Evolutionary conservation across 169 alveolate genomes (phyloP).

Genomic region (Cryptosporidium muris): DNA sequence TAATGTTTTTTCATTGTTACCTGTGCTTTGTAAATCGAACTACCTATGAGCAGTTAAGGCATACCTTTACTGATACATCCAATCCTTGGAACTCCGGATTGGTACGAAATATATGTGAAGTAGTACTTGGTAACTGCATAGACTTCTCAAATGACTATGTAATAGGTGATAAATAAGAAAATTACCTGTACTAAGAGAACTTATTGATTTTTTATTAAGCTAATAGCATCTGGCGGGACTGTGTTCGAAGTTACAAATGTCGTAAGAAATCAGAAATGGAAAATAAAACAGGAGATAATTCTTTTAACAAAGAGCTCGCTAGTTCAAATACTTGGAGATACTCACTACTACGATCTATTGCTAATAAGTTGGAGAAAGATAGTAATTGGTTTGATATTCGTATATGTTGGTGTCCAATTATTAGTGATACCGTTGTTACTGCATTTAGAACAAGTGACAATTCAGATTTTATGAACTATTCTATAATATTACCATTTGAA

Average conservation of each 20-base stretch:
- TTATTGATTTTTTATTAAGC: neutral
- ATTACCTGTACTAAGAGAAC: neutral
- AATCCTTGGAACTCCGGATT: constrained; percentile 70
- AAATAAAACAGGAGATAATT: neutral
- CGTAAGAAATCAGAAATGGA: neutral
- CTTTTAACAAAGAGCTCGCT: neutral
- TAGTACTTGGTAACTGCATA: constrained; percentile 10
- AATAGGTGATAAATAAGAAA: too few relatives aligned
- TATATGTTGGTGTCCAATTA: constrained; percentile 13
- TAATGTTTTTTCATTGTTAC: constrained; percentile 46
- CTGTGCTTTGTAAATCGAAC: constrained; percentile 45
- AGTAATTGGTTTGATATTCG: constrained; percentile 17
- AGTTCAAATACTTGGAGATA: neutral
- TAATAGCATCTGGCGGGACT: neutral
- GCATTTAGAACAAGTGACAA: neutral
- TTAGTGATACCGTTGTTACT: neutral
- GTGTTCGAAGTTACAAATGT: neutral
- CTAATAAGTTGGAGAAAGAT: constrained; percentile 14
- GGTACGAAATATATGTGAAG: constrained; percentile 17
- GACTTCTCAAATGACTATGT: constrained; percentile 8
- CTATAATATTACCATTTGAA: neutral
- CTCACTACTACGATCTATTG: constrained; percentile 13
- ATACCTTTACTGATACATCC: constrained; percentile 32
- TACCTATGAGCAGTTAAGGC: constrained; percentile 38
- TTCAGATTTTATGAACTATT: neutral